Percentiles rank a stretch among this genome's conserved stretches.
phyloP scores from a whole-genome alignment of 139 green algal genomes.

The Tetraselmis chui region DNA sequence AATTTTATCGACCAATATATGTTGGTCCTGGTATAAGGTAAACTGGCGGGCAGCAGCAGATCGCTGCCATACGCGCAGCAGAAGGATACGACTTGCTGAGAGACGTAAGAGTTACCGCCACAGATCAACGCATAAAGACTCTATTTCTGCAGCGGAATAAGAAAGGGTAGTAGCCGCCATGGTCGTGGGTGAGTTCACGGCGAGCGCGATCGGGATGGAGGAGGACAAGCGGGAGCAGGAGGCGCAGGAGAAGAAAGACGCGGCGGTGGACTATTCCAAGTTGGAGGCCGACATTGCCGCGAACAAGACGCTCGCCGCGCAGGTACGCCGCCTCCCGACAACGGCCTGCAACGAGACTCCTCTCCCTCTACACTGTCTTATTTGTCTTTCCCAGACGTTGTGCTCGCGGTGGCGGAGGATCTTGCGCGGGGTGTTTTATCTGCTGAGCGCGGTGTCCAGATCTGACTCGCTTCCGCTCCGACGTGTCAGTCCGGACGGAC shows the following conservation, averaged over 20 bases:
- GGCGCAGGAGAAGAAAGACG: constrained; percentile 25
- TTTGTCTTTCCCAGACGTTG: constrained; percentile 11
- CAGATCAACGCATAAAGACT: too few species aligned
- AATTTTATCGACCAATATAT: too few species aligned
- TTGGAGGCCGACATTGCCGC: constrained; percentile 43
- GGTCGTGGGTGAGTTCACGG: constrained; percentile 45
- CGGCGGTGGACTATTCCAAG: constrained; percentile 46
- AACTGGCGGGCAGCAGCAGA: too few species aligned
- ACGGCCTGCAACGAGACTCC: neutral
- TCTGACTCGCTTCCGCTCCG: too few species aligned
- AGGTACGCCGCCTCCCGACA: constrained; percentile 12
- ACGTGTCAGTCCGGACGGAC: too few species aligned
- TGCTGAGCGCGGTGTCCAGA: too few species aligned
- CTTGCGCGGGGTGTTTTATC: neutral
- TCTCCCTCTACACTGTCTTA: constrained; percentile 3
- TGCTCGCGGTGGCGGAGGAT: neutral
- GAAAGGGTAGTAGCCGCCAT: too few species aligned
- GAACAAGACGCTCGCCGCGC: constrained; percentile 24
- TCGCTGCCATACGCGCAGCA: too few species aligned
- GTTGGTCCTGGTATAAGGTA: too few species aligned
- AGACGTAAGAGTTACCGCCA: too few species aligned
- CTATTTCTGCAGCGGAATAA: too few species aligned
- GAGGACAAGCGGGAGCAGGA: constrained; percentile 47
- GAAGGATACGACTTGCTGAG: too few species aligned
- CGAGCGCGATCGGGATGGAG: constrained; percentile 38